phyloP scores from a whole-genome alignment of 768 basidiomycete genomes.

The Rubroboletus pulcherrimus region DNA sequence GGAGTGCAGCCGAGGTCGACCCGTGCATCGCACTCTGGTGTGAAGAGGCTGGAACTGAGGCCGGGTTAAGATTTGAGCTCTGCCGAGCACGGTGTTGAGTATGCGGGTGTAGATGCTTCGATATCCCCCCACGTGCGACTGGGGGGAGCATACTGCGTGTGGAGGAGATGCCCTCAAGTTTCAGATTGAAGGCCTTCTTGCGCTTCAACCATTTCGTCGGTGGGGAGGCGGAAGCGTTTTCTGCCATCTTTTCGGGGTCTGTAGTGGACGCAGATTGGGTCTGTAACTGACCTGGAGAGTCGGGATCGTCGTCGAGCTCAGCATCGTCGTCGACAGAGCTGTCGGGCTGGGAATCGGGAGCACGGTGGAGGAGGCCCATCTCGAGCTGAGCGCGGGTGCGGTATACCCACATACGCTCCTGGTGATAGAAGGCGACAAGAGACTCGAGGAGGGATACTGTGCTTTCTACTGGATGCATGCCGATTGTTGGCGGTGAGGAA shows the following conservation, averaged over 20 bases:
- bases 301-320: constrained; percentile 21
- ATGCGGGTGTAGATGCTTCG: constrained; percentile 25
- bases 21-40: constrained; percentile 16
- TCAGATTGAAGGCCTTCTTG: constrained; percentile 57
- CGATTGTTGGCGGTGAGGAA: constrained; percentile 30
- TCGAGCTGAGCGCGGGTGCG: constrained; percentile 61
- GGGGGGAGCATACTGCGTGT: constrained; percentile 18
- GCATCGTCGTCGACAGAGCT: constrained; percentile 2
- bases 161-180: constrained; percentile 41
- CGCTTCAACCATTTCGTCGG: constrained; percentile 48
- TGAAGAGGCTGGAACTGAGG: constrained; percentile 21
- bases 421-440: constrained; percentile 64
- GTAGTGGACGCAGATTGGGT: constrained; percentile 17
- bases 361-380: constrained; percentile 35
- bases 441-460: constrained; percentile 61
- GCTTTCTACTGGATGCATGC: constrained; percentile 37
- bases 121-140: constrained; percentile 22
- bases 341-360: constrained; percentile 7
- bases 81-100: constrained; percentile 29
- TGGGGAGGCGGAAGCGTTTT: constrained; percentile 27
- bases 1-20: constrained; percentile 11
- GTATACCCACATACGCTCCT: constrained; percentile 69
- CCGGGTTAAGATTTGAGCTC: constrained; percentile 30
- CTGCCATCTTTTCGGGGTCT: constrained; percentile 28
- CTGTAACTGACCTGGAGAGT: constrained; percentile 15